phyloP scores from a whole-genome alignment of 225 moss, liverwort and hornwort genomes.

The Pseudisothecium myosuroides region DNA sequence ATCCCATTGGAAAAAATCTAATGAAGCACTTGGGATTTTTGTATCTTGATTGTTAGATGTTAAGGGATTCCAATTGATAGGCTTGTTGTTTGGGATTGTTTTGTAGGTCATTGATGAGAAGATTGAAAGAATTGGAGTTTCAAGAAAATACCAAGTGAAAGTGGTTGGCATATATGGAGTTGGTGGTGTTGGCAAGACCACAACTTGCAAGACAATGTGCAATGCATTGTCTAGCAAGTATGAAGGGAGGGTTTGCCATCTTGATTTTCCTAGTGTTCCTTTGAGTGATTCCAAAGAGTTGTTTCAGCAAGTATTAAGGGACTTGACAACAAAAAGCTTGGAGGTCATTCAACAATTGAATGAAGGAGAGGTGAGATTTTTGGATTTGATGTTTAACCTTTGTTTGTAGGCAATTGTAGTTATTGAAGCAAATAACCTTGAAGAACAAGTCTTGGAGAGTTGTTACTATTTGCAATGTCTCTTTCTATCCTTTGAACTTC shows the following conservation, averaged over 20 bases:
- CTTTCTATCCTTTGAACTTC: too few relatives aligned
- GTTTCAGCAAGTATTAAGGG: neutral
- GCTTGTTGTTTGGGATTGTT: neutral
- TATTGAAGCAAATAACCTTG: too few relatives aligned
- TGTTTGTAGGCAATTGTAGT: neutral
- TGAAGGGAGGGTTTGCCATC: neutral
- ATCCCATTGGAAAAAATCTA: neutral
- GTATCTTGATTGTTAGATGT: fast-evolving
- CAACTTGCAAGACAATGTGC: neutral
- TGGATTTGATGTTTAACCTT: neutral
- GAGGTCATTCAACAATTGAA: neutral
- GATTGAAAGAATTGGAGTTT: neutral
- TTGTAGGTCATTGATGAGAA: neutral
- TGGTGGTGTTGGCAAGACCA: neutral
- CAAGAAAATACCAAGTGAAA: neutral
- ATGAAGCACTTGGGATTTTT: neutral
- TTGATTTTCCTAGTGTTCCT: neutral
- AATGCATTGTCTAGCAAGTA: neutral
- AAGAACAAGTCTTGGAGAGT: neutral
- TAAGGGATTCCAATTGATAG: too few relatives aligned
- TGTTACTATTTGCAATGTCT: too few relatives aligned
- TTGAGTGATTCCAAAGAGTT: neutral
- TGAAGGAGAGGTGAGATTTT: neutral
- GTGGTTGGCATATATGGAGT: neutral
- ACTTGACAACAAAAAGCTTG: neutral